Evolutionary conservation across 352 stramenopile species (phyloP).

Genomic region (Phytophthora macrochlamydospora): DNA sequence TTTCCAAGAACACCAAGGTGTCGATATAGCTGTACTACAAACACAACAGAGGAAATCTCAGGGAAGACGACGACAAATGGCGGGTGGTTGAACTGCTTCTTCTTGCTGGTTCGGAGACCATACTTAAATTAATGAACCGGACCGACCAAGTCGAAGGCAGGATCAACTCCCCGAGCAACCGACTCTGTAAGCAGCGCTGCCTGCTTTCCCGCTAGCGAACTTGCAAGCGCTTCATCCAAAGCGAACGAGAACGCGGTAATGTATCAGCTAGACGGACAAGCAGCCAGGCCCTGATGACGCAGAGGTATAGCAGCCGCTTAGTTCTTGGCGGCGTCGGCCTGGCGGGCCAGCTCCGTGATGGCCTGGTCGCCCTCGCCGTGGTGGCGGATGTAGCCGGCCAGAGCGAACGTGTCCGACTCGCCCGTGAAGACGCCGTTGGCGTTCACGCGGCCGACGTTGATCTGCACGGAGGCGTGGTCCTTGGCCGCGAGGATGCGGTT

Average conservation of each 20-base stretch:
- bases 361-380: conserved; percentile 96
- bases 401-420: conserved; percentile 94
- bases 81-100: conserved; percentile 33
- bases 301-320: conserved; percentile 35
- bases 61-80: neutral
- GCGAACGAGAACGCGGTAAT: conserved; percentile 3
- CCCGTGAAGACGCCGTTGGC: conserved; percentile 96
- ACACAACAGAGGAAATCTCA: conserved; percentile 1
- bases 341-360: conserved; percentile 82
- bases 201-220: conserved; percentile 6
- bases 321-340: conserved; percentile 79
- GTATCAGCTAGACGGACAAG: conserved; percentile 4
- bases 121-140: conserved; percentile 31
- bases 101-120: conserved; percentile 35
- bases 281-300: conserved; percentile 15
- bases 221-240: conserved; percentile 11
- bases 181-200: conserved; percentile 33
- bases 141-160: conserved; percentile 30
- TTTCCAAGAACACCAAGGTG: neutral
- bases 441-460: conserved; percentile 98
- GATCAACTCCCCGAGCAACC: conserved; percentile 33
- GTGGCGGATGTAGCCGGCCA: conserved; percentile 97
- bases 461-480: conserved; percentile 98
- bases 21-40: neutral
- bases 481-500: conserved; percentile 98